Evolutionary conservation across 2,329 filamentous ascomycete species (phyloP).

Genomic region (Fragosphaeria purpurea): DNA sequence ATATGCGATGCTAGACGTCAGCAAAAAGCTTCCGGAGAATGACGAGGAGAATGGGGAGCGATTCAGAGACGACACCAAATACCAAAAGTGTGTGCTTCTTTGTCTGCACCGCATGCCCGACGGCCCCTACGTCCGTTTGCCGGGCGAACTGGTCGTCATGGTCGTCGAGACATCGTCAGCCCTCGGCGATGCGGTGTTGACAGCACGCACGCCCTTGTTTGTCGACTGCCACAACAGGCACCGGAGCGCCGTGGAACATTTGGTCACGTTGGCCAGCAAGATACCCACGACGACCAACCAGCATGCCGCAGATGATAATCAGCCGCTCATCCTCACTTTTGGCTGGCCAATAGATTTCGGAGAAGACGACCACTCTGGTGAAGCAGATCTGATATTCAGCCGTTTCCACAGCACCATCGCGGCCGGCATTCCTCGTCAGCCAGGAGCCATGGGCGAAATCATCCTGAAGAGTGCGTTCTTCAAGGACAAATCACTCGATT

Average conservation of each 20-base stretch:
- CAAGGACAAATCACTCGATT: background rate
- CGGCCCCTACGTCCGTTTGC: slow-evolving; percentile 9
- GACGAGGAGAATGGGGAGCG: no score
- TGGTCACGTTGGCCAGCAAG: no score
- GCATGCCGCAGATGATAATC: background rate
- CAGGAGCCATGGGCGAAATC: background rate
- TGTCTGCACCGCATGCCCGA: slow-evolving; percentile 3
- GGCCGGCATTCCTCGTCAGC: background rate
- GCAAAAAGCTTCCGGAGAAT: background rate
- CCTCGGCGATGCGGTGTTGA: background rate
- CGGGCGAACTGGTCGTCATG: slow-evolving; percentile 5
- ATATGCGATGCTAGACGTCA: slow-evolving; percentile 9
- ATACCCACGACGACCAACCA: background rate
- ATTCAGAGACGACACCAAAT: background rate
- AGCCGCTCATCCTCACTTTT: slow-evolving; percentile 5
- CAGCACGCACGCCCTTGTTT: slow-evolving; percentile 3
- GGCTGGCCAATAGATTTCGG: slow-evolving; percentile 6
- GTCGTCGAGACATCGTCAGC: background rate
- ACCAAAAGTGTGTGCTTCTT: slow-evolving; percentile 2
- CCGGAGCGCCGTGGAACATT: background rate
- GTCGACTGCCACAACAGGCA: slow-evolving; percentile 9
- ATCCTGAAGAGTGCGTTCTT: background rate
- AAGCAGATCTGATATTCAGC: slow-evolving; percentile 6
- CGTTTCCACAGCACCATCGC: slow-evolving; percentile 7
- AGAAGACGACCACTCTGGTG: background rate